phyloP scores from a whole-genome alignment of 2,329 filamentous ascomycete genomes.

The Chaetomium globosum region DNA sequence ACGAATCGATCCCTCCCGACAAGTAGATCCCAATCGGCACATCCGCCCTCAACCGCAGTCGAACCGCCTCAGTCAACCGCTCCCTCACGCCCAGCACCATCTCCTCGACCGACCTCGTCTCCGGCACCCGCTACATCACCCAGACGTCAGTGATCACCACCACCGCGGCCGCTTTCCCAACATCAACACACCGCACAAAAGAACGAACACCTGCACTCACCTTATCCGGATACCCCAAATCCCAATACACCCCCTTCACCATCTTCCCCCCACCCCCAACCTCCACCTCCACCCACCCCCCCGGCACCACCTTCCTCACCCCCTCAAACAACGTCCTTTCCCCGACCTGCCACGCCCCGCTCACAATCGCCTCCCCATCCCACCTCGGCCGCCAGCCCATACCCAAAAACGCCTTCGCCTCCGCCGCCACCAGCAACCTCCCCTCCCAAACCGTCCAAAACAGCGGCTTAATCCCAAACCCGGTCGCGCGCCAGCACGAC shows the following conservation, averaged over 20 bases:
- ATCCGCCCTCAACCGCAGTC: conserved; percentile 58
- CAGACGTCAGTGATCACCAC: conserved; percentile 2
- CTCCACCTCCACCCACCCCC: conserved; percentile 48
- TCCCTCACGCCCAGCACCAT: conserved; percentile 55
- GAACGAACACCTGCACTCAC: conserved; percentile 35
- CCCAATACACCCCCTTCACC: conserved; percentile 54
- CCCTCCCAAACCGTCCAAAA: conserved; percentile 50
- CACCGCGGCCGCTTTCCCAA: background rate
- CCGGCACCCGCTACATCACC: conserved; percentile 39
- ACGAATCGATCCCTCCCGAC: conserved; percentile 61
- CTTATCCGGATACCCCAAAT: conserved; percentile 56
- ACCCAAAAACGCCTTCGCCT: conserved; percentile 57
- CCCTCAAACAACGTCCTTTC: conserved; percentile 54
- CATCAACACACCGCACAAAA: too few relatives aligned
- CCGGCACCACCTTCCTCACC: conserved; percentile 50
- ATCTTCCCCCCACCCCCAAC: conserved; percentile 43
- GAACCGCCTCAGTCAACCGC: conserved; percentile 54
- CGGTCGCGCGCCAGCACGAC: conserved; percentile 56
- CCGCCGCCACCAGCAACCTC: conserved; percentile 52
- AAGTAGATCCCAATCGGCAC: conserved; percentile 61
- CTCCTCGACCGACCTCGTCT: conserved; percentile 52
- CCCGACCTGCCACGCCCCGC: conserved; percentile 49
- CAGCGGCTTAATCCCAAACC: conserved; percentile 60
- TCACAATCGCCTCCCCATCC: conserved; percentile 52
- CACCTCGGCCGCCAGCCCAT: conserved; percentile 57